These are phyloP conservation scores for Oldenlandia corymbosa DNA, from an alignment of 257 asterid species.

Conservation along the genomic window DNA sequence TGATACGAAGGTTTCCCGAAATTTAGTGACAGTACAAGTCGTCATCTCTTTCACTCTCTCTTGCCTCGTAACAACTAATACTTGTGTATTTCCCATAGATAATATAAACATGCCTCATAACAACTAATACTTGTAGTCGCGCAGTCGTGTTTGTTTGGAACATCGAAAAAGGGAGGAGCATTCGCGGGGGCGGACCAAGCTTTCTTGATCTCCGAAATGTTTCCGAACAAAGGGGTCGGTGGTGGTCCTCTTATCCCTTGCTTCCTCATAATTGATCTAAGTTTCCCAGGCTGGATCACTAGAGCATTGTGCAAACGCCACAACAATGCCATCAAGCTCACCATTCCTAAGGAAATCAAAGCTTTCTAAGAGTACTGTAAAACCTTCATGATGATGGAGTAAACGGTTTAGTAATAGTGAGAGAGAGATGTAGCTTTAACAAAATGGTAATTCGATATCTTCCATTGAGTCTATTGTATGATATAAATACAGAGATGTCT, in stretches of 20 bases:
- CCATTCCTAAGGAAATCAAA: background rate
- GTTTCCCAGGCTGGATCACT: slow-evolving; percentile 28
- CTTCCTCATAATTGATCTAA: slow-evolving; percentile 27
- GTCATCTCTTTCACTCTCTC: slow-evolving; percentile 40
- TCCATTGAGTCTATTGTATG: no score
- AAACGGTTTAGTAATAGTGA: no score
- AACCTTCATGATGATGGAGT: slow-evolving; percentile 6
- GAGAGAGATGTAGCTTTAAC: no score
- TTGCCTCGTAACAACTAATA: slow-evolving; percentile 28
- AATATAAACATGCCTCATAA: slow-evolving; percentile 22
- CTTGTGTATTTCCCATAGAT: slow-evolving; percentile 25
- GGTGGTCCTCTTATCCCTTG: slow-evolving; percentile 63
- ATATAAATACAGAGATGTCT: no score
- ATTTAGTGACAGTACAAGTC: slow-evolving; percentile 39
- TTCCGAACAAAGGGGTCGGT: slow-evolving; percentile 39
- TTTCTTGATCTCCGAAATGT: slow-evolving; percentile 49
- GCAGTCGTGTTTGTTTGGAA: slow-evolving; percentile 30
- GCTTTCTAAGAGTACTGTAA: background rate
- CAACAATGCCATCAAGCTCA: slow-evolving; percentile 12
- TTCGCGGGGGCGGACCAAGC: slow-evolving; percentile 21
- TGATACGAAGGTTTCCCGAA: slow-evolving; percentile 43
- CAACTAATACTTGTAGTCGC: slow-evolving; percentile 22
- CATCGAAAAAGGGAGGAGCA: background rate
- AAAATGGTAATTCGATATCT: no score
- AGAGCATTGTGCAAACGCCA: slow-evolving; percentile 22